phyloP scores from a whole-genome alignment of 2,329 filamentous ascomycete genomes.

The Byssochlamys sp. region DNA sequence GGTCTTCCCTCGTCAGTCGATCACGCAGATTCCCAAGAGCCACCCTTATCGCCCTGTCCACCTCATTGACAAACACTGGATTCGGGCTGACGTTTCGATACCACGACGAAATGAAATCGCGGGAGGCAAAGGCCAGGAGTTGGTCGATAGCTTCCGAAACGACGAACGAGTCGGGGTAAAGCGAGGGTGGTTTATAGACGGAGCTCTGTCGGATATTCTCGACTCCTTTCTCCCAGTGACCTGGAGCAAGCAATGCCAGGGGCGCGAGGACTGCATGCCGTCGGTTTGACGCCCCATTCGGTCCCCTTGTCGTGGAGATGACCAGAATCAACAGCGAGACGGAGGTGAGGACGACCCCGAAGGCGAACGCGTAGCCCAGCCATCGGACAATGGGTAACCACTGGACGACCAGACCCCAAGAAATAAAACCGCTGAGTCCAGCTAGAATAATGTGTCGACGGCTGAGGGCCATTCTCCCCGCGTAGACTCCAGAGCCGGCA shows the following conservation, averaged over 20 bases:
- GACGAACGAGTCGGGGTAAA: slow-evolving; percentile 66
- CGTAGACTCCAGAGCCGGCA: slow-evolving; percentile 34
- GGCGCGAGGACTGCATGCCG: slow-evolving; percentile 35
- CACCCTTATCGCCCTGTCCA: slow-evolving; percentile 68
- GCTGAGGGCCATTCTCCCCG: slow-evolving; percentile 39
- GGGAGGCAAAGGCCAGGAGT: slow-evolving; percentile 63
- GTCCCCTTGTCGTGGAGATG: slow-evolving; percentile 45
- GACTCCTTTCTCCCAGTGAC: slow-evolving; percentile 62
- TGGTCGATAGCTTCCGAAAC: slow-evolving; percentile 73
- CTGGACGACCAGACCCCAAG: slow-evolving; percentile 77
- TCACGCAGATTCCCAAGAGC: slow-evolving; percentile 64
- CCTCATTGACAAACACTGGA: slow-evolving; percentile 71
- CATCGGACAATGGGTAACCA: slow-evolving; percentile 77
- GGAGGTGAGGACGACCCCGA: slow-evolving; percentile 52
- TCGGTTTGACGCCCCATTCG: slow-evolving; percentile 26
- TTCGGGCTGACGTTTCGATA: slow-evolving; percentile 76
- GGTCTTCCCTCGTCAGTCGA: slow-evolving; percentile 63
- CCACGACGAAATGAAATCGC: slow-evolving; percentile 83
- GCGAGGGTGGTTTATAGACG: slow-evolving; percentile 56
- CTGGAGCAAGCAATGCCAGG: slow-evolving; percentile 52
- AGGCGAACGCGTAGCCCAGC: slow-evolving; percentile 71
- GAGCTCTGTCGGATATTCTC: slow-evolving; percentile 56
- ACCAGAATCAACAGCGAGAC: slow-evolving; percentile 50
- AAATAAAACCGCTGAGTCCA: slow-evolving; percentile 49
- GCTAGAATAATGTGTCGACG: slow-evolving; percentile 36